Evolutionary conservation across 768 basidiomycete genomes (phyloP).

Genomic region (Lactarius vividus): DNA sequence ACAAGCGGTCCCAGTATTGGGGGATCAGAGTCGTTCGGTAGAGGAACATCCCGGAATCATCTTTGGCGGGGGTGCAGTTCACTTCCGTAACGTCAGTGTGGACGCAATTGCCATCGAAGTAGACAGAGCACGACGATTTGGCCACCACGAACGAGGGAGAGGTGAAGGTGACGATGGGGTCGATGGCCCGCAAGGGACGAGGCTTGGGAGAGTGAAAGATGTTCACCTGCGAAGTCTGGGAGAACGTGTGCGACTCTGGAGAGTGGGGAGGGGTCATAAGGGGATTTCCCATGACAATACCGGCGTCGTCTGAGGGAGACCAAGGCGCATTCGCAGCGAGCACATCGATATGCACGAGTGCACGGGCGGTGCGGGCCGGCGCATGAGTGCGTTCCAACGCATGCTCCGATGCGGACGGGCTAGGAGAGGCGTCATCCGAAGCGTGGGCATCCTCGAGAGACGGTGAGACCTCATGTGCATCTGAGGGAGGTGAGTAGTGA

Average conservation of each 20-base stretch:
- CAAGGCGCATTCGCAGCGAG: conserved; percentile 23
- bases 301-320: conserved; percentile 27
- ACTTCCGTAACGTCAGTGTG: conserved; percentile 47
- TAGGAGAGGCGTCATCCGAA: conserved; percentile 21
- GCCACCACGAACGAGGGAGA: conserved; percentile 49
- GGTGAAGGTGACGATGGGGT: conserved; percentile 65
- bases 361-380: conserved; percentile 37
- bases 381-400: conserved; percentile 23
- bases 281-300: conserved; percentile 25
- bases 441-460: conserved; percentile 21
- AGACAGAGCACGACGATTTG: conserved; percentile 55
- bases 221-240: conserved; percentile 25
- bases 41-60: conserved; percentile 35
- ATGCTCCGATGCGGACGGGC: conserved; percentile 23
- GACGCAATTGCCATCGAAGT: conserved; percentile 46
- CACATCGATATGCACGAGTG: conserved; percentile 29
- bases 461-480: conserved; percentile 18
- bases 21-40: conserved; percentile 65
- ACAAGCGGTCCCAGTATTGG: conserved; percentile 60
- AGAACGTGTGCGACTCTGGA: conserved; percentile 20
- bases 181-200: conserved; percentile 56
- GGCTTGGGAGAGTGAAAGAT: conserved; percentile 36
- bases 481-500: conserved; percentile 23
- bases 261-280: conserved; percentile 26
- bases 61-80: conserved; percentile 19